phyloP scores from a whole-genome alignment of 768 basidiomycete species.

The Rhodotorula diobovata region DNA sequence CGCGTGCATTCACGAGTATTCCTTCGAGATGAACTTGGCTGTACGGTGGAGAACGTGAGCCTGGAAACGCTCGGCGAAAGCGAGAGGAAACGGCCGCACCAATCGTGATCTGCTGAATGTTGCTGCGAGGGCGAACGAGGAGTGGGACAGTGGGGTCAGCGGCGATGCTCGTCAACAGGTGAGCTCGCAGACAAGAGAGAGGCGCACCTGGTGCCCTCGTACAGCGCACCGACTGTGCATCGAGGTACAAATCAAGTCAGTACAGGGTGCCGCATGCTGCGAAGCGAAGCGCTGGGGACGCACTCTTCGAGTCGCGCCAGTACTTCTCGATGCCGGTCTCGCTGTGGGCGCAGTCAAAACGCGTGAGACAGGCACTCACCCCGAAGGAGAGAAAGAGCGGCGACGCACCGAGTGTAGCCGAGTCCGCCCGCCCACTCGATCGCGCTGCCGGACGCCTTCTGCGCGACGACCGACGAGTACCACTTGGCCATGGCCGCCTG shows the following conservation, averaged over 20 bases:
- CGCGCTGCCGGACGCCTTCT: constrained; percentile 76
- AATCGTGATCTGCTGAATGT: constrained; percentile 95
- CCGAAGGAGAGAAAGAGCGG: not conserved
- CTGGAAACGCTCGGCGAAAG: constrained; percentile 42
- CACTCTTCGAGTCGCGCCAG: constrained; percentile 91
- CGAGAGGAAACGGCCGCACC: constrained; percentile 26
- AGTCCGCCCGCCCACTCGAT: constrained; percentile 96
- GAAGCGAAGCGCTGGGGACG: constrained; percentile 24
- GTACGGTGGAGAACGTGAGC: not conserved
- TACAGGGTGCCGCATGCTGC: constrained; percentile 7
- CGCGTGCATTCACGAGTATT: not conserved
- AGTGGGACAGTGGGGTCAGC: not conserved
- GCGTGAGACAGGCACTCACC: too few relatives aligned
- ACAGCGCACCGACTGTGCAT: constrained; percentile 46
- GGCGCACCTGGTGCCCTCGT: constrained; percentile 43
- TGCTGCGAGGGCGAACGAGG: constrained; percentile 68
- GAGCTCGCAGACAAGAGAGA: constrained; percentile 16
- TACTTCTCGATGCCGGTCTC: constrained; percentile 68
- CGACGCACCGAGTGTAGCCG: constrained; percentile 61
- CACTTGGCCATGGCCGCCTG: constrained; percentile 99
- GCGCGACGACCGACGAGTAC: constrained; percentile 81
- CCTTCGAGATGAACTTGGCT: constrained; percentile 36
- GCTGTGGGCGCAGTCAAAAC: not conserved
- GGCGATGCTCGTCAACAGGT: too few relatives aligned
- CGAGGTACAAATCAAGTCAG: not conserved